phyloP scores from a whole-genome alignment of 352 stramenopile species.

The Pythium chondricola region DNA sequence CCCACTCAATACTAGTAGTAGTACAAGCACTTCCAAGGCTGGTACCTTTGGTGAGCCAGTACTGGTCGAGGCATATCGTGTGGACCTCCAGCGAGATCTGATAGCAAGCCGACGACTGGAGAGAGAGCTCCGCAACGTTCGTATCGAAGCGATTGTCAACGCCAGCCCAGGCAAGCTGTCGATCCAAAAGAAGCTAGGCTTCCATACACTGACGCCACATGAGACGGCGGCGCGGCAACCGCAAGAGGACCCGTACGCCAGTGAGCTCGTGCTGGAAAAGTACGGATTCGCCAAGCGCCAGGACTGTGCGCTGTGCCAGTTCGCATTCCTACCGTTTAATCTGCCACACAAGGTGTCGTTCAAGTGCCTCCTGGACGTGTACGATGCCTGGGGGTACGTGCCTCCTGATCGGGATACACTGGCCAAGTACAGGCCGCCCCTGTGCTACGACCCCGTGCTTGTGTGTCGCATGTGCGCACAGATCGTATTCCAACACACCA shows the following conservation, averaged over 20 bases:
- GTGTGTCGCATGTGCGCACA: constrained; percentile 73
- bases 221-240: constrained; percentile 18
- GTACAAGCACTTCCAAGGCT: no score
- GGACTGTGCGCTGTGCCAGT: constrained; percentile 59
- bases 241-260: constrained; percentile 33
- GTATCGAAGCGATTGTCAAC: constrained; percentile 29
- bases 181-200: constrained; percentile 19
- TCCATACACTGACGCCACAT: constrained; percentile 16
- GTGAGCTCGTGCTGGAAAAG: constrained; percentile 44
- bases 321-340: constrained; percentile 47
- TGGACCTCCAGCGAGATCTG: constrained; percentile 43
- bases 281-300: constrained; percentile 55
- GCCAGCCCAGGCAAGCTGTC: constrained; percentile 14
- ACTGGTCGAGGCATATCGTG: constrained; percentile 30
- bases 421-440: constrained; percentile 49
- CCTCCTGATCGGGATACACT: constrained; percentile 34
- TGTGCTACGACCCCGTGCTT: constrained; percentile 67
- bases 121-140: constrained; percentile 43
- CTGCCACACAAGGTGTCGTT: constrained; percentile 68
- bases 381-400: constrained; percentile 47
- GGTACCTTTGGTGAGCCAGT: constrained; percentile 33
- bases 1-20: no score
- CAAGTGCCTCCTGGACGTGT: constrained; percentile 73
- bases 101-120: constrained; percentile 34
- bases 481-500: constrained; percentile 53